Conservation (phyloP, 2,329 filamentous ascomycete species). For the Exophiala calicioides region DNA sequence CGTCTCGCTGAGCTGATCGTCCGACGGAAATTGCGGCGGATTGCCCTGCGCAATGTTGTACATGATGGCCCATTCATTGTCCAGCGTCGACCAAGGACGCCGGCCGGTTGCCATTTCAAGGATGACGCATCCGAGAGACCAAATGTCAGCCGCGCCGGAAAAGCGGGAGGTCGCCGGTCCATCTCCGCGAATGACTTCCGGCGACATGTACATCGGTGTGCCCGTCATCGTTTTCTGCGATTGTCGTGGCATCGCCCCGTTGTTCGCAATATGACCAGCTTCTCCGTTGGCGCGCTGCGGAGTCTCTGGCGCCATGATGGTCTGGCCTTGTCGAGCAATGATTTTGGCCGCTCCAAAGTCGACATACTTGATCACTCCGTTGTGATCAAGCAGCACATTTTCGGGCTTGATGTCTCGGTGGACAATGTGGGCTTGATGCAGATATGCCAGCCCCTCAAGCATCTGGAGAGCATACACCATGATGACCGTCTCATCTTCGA, state of each 20-base stretch:
- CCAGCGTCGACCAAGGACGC: slow-evolving; percentile 89
- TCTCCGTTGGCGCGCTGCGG: slow-evolving; percentile 37
- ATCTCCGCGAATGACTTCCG: slow-evolving; percentile 93
- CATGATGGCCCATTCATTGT: slow-evolving; percentile 99
- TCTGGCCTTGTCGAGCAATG: slow-evolving; percentile 90
- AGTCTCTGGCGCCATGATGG: slow-evolving; percentile 67
- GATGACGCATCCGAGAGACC: slow-evolving; percentile 95
- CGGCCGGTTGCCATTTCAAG: slow-evolving; percentile 96
- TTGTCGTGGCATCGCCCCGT: slow-evolving; percentile 28
- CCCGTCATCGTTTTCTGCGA: slow-evolving; percentile 92
- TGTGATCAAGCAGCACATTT: slow-evolving; percentile 94
- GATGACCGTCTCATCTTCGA: slow-evolving; percentile 96
- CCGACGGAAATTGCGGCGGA: slow-evolving; percentile 76
- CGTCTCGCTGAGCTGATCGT: slow-evolving; percentile 78
- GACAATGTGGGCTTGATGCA: slow-evolving; percentile 88
- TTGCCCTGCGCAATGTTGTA: slow-evolving; percentile 99
- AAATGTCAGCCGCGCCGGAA: slow-evolving; percentile 81
- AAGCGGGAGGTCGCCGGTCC: slow-evolving; percentile 46
- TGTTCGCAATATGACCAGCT: slow-evolving; percentile 17
- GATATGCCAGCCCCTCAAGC: slow-evolving; percentile 87
- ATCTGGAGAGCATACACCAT: slow-evolving; percentile 96
- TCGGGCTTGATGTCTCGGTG: slow-evolving; percentile 98
- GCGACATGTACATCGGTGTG: slow-evolving; percentile 99
- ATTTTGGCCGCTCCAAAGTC: slow-evolving; percentile 98
- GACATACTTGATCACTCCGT: slow-evolving; percentile 98